Evolutionary conservation across 257 asterid species (phyloP), one percentile per base, ranked within the genome.

Genomic region (Nicotiana sylvestris): DNA sequence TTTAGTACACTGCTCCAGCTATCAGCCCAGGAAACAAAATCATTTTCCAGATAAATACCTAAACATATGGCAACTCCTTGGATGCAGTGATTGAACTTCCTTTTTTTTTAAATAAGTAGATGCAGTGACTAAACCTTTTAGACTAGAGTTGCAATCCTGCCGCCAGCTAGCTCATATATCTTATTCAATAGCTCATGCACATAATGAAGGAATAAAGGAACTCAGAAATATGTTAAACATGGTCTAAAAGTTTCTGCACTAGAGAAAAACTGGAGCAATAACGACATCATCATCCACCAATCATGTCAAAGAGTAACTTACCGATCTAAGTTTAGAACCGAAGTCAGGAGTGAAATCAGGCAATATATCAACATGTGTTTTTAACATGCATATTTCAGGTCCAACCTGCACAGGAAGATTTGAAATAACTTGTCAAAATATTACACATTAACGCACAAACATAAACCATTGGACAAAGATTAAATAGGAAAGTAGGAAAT

Each of bases 291-390:
- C 80, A 13, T 21, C 35, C 39, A 46, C 32, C 79, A 72, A 72
- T 12, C 25, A 72, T 6, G 33, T 72, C 61, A 72, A 70, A 43
- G 39, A 46, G 15, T 62, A 84, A 87, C 66, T 84, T 90, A 96
- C 99, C 92, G 77, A 81, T 80, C 98, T 97, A 81, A 96, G 98
- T 85, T 94, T 93, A 55, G 94, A 87, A 69, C 99, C 99, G 86
- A 96, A 96, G 82, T 92, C 96, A 18, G 98, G 90, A 13, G 97
- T 90, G 87, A 96, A 96, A 88, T 96, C 99, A 65, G 99, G 97
- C 39, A 96, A 91, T 85, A 94, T 94, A 84, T 96, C 98, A 82
- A 96, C 98, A 82, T 94, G 99, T 83, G 99, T 96, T 90, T 96
- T 96, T 74, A 96, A 87, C 97, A 96, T 86, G 90, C 98, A 96